Evolutionary conservation across 2,329 filamentous ascomycete species (phyloP).

Genomic region (Pseudogymnoascus pannorum): DNA sequence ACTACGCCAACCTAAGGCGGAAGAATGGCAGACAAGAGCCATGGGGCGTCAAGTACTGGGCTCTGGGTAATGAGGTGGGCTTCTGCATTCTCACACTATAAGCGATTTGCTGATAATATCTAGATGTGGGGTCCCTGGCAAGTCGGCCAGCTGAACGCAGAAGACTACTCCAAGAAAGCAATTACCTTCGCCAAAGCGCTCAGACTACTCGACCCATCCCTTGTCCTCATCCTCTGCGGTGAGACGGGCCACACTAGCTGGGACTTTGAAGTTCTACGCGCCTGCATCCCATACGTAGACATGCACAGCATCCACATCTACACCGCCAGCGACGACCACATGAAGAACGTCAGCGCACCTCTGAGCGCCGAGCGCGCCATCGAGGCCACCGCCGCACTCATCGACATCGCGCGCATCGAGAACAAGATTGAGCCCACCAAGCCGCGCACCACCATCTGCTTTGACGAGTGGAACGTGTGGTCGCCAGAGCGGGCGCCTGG

Average conservation of each 20-base stretch:
- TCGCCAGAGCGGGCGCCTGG: constrained; percentile 55
- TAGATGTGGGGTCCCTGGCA: constrained; percentile 35
- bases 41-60: constrained; percentile 82
- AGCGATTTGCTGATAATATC: background rate
- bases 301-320: constrained; percentile 65
- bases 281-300: constrained; percentile 53
- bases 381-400: constrained; percentile 51
- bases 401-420: constrained; percentile 57
- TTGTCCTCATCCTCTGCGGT: constrained; percentile 57
- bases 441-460: constrained; percentile 52
- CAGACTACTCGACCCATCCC: constrained; percentile 51
- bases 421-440: constrained; percentile 33
- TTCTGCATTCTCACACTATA: too few species aligned
- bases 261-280: constrained; percentile 56
- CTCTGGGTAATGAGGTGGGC: constrained; percentile 62
- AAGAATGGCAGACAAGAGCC: constrained; percentile 69
- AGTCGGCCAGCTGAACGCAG: constrained; percentile 49
- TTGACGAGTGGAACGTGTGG: constrained; percentile 68
- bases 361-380: constrained; percentile 58
- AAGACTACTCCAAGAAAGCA: constrained; percentile 48
- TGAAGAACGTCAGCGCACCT: constrained; percentile 48
- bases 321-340: constrained; percentile 39
- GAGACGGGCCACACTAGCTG: constrained; percentile 53
- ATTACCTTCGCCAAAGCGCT: constrained; percentile 52
- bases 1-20: constrained; percentile 74